Evolutionary conservation across 495 filamentous ascomycete species (phyloP).

Genomic region (Pseudoneurospora amorphoporcata): DNA sequence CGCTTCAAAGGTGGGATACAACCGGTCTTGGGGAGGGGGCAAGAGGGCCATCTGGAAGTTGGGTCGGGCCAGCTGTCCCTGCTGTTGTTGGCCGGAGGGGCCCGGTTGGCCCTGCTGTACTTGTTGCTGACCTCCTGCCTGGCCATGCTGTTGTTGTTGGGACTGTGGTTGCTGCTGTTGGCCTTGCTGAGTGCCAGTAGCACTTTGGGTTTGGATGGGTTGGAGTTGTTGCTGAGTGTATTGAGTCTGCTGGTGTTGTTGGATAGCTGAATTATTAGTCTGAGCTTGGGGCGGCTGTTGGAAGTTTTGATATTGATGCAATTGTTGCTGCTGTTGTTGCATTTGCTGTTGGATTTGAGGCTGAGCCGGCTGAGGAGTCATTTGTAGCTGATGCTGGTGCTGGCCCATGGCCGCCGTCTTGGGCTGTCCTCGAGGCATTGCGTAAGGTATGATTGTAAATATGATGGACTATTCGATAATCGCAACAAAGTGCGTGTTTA

Average conservation of each 20-base stretch:
- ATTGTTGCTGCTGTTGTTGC: conserved; percentile 11
- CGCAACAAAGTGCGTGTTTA: neutral
- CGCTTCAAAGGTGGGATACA: conserved; percentile 20
- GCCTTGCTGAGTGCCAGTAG: conserved; percentile 1
- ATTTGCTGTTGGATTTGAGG: conserved; percentile 7
- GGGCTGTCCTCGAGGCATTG: neutral
- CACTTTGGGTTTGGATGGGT: conserved; percentile 1
- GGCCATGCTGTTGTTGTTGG: neutral
- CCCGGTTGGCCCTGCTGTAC: neutral
- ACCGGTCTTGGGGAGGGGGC: conserved; percentile 23
- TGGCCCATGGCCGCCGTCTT: conserved; percentile 1
- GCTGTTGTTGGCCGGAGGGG: neutral
- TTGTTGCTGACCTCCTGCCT: neutral
- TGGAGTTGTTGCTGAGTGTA: conserved; percentile 4
- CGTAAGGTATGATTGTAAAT: neutral
- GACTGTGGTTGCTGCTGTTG: conserved; percentile 2
- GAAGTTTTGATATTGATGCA: neutral
- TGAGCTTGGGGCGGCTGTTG: conserved; percentile 5
- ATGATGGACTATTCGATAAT: neutral
- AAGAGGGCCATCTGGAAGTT: conserved; percentile 26
- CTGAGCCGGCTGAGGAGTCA: neutral
- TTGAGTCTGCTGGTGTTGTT: conserved; percentile 6
- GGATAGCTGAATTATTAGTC: neutral
- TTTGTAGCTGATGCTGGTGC: conserved; percentile 1
- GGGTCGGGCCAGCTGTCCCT: conserved; percentile 8